Evolutionary conservation across 345 rosid genomes (phyloP).

Genomic region (Alliaria petiolata): DNA sequence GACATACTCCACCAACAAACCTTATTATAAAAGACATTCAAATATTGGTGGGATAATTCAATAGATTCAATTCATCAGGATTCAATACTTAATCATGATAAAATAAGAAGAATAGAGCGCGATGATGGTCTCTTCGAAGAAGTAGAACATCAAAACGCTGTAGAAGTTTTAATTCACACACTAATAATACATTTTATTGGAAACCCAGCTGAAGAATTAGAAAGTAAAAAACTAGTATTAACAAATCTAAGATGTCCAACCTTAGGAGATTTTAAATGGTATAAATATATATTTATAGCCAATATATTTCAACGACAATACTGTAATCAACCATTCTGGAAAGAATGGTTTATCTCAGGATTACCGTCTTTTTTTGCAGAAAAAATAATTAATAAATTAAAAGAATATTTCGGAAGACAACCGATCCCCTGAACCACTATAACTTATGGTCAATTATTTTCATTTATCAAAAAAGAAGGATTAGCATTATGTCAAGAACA

Average conservation of each 20-base stretch:
- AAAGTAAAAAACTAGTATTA: background rate
- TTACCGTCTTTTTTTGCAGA: background rate
- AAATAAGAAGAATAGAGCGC: too few species aligned
- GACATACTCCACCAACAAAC: too few species aligned
- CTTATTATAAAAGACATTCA: too few species aligned
- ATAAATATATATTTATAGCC: background rate
- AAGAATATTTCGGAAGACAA: too few species aligned
- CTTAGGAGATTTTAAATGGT: background rate
- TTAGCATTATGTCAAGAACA: too few species aligned
- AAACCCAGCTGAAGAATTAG: background rate
- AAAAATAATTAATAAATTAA: background rate
- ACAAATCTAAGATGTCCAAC: background rate
- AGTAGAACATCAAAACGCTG: background rate
- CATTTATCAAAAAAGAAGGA: too few species aligned
- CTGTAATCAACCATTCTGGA: background rate
- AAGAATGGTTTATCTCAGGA: background rate
- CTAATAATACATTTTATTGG: background rate
- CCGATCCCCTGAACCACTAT: too few species aligned
- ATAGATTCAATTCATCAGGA: too few species aligned
- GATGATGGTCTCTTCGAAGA: background rate
- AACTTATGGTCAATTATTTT: too few species aligned
- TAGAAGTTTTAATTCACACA: background rate
- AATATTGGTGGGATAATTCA: too few species aligned
- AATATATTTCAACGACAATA: background rate
- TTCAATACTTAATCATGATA: too few species aligned